Base-by-base conservation (phyloP, 257 asterid species). In the Prunella vulgaris region DNA sequence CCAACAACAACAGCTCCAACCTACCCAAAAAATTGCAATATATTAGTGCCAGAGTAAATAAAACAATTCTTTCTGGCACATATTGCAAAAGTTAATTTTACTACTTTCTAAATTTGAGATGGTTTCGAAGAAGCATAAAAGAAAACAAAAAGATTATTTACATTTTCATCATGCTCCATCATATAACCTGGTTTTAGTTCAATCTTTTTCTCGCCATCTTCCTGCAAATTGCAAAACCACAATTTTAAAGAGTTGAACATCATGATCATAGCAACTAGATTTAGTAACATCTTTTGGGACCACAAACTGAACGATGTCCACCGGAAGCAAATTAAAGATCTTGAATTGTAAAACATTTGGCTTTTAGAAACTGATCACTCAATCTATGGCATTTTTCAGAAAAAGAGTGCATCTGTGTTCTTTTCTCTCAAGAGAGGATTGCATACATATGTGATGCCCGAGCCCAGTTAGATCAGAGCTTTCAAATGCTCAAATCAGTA, bases 1-100 rank as follows among this genome's bases (percentile, higher is more conserved):
- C 99, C 99, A 69, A 91, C 97, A 6, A 94, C 97, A 62, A 94
- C 97, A 18, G 99, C 99, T 60, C 97, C 99, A 64, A 94, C 99
- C 99, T 94, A 72, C 61, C 58, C 49, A 66, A 59, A 64, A 30
- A 72, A 64, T 68, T 52, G 48, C 32, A 25, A 67, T 33, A 71
- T 37, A 40, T 61, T 20, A 63, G 57, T 15, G 37, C 15, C 14
- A 54, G 70, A 42, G 58, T 4, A 42, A 56, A 35, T 14, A 27
- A 25, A 52, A 21, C 71, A 20, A 53, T 42, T 46, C 25, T 72
- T 33, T 54, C 53, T 69, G 68, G 30, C 21, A 22, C 66, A 22
- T 8, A 35, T 22, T 22, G 2, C 5, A 15, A 27, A 27, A 1
- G 30, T 1, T 27, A 32, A 7, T 32, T 32, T 32, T 32, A 32